Evolutionary conservation across 306 rosid species (phyloP), one percentile per base, ranked within the genome.

Genomic region (Citrullus amarus): DNA sequence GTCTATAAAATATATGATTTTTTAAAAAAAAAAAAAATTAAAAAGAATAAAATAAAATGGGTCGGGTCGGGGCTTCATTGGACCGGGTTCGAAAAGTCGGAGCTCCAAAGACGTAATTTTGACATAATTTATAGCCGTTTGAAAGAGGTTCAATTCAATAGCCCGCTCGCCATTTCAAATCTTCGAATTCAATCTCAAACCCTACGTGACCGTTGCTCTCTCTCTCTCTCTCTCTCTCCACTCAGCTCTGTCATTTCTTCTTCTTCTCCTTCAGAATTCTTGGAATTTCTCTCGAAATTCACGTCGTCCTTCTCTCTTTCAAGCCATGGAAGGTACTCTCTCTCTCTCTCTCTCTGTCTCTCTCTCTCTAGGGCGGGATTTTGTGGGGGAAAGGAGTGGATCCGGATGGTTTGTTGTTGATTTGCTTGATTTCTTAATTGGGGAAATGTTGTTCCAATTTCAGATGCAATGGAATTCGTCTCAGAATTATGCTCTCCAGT

Each of bases 321-420:
- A 78, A 79, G 80, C 76, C 81, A 83, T 89, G 98, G 86, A 84
- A 13, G 93, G 94, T 90, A 72, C 28, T 69, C 68, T 75, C 80
- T 78, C 76, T 12, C 75, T 53, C 13, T 84, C 76, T 36, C 10
- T 14, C 38, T 44, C 34, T 32, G 76, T 12, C 75, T 53, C 77
- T 44, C 50, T 84, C 76, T 36, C 10, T 14, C 38, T 44, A 7
- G 76, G 76, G 36, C 17, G 20, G 57, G 11, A 5, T 43, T 22
- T 69, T 69, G 34, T 43, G 43, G 76, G 13, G 59, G 14, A 28
- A 28, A 17, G 1, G 44, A 28, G 44, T 9, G 25, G 16, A 51
- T 72, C 12, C 18, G 55, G 30, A 18, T 54, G 51, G 18, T 75
- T 76, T 38, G 51, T 54, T 38, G 60, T 36, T 36, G 8, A 17